Base-by-base conservation (phyloP, 768 basidiomycete genomes). In the Mycena pura region DNA sequence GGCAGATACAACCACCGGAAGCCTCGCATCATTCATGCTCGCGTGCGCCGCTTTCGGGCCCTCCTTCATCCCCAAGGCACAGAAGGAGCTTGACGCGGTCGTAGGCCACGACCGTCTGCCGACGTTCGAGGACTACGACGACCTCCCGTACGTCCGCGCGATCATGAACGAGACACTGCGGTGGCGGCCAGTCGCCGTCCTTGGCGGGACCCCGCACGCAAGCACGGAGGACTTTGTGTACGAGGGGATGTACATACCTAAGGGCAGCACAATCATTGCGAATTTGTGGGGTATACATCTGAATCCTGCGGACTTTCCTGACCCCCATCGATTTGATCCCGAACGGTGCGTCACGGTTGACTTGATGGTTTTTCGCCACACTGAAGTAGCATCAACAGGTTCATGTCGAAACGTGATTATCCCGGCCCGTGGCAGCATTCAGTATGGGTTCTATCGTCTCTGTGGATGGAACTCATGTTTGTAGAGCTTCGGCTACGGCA, bases 1-100 rank as follows among this genome's bases (percentile, higher is more conserved):
- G 0, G 80, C 79, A 17, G 81, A 82, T 49, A 80, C 79, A 72
- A 79, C 75, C 13, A 67, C 74, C 6, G 75, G 73, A 3, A 77
- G 69, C 17, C 63, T 74, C 2, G 60, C 70, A 7, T 69, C 68
- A 1, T 76, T 80, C 44, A 67, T 79, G 44, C 70, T 77, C 73
- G 64, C 53, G 68, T 70, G 48, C 19, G 52, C 64, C 10, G 28
- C 59, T 10, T 66, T 28, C 55, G 48, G 54, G 8, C 49, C 48
- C n/a, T 54, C 60, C 24, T 63, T 78, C n/a, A 78, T 79, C 66
- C 71, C 66, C 32, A 73, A 71, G 19, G 79, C 79, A 15, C 80
- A 79, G 56, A 72, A 68, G 15, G 79, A 82, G 54, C 55, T 82
- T 13, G 80, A 81, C 54, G 28, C 63, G 0, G 71, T 78, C 5